A percentile compares a stretch with the other conserved stretches of the same genome.
phyloP scores from a whole-genome alignment of 2,329 filamentous ascomycete species.

The Aspergillus sp. region DNA sequence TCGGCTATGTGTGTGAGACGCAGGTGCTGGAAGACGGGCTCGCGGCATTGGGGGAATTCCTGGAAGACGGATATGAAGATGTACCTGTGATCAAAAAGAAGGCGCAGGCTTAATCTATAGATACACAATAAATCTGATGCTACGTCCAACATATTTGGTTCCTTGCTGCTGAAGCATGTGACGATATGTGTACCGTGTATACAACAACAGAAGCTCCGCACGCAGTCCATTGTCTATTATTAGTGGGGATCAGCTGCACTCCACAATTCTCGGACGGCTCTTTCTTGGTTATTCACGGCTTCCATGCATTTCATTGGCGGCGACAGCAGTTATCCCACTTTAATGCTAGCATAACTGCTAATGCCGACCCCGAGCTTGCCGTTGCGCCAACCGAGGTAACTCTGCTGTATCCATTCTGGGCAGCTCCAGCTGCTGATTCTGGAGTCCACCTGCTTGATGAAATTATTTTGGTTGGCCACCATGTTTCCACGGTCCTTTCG shows the following conservation, averaged over 20 bases:
- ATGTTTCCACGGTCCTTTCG: neutral
- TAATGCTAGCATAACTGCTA: no score
- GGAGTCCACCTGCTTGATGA: neutral
- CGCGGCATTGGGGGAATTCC: slow-evolving; percentile 51
- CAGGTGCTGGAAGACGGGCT: slow-evolving; percentile 65
- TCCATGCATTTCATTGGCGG: no score
- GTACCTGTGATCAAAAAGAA: slow-evolving; percentile 55
- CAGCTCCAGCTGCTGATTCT: neutral
- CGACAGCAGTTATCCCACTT: no score
- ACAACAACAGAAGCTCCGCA: neutral
- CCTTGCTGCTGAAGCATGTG: no score
- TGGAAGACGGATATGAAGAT: slow-evolving; percentile 55
- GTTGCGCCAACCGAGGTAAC: no score
- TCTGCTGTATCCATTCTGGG: neutral
- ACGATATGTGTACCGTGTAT: no score
- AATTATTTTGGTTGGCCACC: neutral
- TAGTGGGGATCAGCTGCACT: neutral
- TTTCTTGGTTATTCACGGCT: no score
- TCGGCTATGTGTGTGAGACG: slow-evolving; percentile 73
- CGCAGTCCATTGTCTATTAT: neutral
- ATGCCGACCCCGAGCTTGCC: no score
- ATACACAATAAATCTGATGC: neutral
- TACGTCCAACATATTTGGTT: neutral
- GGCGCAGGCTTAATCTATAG: neutral
- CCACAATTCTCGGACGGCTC: neutral